Conservation (phyloP, 345 rosid species). For the Gossypium bickii region DNA sequence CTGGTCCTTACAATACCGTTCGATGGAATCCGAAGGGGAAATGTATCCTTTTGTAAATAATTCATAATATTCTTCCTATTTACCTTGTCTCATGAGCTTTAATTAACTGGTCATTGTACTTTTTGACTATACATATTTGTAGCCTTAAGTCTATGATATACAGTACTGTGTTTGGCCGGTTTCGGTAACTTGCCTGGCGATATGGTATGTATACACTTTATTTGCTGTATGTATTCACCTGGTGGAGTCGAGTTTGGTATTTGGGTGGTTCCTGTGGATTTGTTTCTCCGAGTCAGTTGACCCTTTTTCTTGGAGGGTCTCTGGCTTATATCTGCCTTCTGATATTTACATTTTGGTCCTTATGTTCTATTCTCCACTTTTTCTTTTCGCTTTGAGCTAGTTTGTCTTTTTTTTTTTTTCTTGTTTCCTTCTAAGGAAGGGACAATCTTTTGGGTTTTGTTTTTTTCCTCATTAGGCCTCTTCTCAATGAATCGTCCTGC, state of each 20-base stretch:
- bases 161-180: conserved; percentile 91
- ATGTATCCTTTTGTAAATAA: conserved; percentile 50
- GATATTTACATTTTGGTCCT: not conserved
- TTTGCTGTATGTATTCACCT: not conserved
- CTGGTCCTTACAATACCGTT: conserved; percentile 84
- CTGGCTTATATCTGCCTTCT: not conserved
- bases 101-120: not conserved
- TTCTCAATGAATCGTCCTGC: not conserved
- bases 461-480: not conserved
- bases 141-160: conserved; percentile 35
- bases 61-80: not conserved
- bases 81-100: not conserved
- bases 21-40: conserved; percentile 95
- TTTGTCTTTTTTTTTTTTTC: not conserved
- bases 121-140: conserved; percentile 12
- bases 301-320: not conserved
- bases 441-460: not conserved
- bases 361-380: not conserved
- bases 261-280: not conserved
- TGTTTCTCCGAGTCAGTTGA: not conserved
- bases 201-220: conserved; percentile 48
- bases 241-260: not conserved
- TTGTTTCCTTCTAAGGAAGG: not conserved
- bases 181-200: conserved; percentile 98
- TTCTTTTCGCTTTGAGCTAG: not conserved